A percentile compares a stretch with the other conserved stretches of the same genome.
Conservation (phyloP, 768 basidiomycete species). For the Leccinum imitatum region DNA sequence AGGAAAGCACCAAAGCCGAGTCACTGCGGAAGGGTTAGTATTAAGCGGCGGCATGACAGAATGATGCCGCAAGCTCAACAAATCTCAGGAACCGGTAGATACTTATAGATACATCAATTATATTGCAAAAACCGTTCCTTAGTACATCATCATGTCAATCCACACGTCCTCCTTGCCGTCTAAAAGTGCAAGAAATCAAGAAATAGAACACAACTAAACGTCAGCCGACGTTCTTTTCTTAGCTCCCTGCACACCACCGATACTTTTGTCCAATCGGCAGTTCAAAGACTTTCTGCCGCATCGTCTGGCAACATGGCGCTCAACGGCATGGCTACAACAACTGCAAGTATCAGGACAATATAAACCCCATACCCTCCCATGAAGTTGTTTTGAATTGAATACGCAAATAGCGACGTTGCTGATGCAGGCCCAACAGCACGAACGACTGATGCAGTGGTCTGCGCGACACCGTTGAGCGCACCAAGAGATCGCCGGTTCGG, state of each 20-base stretch:
- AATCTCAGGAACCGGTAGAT: slow-evolving; percentile 12
- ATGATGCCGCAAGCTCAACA: no score
- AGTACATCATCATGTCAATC: slow-evolving; percentile 3
- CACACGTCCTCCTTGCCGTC: background rate
- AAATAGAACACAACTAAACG: slow-evolving; percentile 16
- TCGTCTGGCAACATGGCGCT: slow-evolving; percentile 23
- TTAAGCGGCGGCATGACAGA: no score
- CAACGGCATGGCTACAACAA: slow-evolving; percentile 19
- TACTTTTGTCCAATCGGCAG: slow-evolving; percentile 10
- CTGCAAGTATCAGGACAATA: slow-evolving; percentile 19
- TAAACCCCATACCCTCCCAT: slow-evolving; percentile 40
- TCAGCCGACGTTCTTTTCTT: background rate
- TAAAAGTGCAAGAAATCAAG: slow-evolving; percentile 9
- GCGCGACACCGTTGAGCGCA: slow-evolving; percentile 56
- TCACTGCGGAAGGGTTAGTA: no score
- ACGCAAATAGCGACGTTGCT: slow-evolving; percentile 38
- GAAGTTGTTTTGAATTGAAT: slow-evolving; percentile 34
- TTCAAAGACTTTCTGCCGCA: slow-evolving; percentile 18
- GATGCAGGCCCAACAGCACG: slow-evolving; percentile 36
- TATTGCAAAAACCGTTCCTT: slow-evolving; percentile 5
- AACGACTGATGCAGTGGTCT: slow-evolving; percentile 30
- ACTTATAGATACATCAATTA: slow-evolving; percentile 29
- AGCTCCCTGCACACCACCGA: background rate
- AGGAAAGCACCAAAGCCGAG: background rate
- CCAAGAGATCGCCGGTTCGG: slow-evolving; percentile 70